These are phyloP conservation scores for Echites panduratus DNA, from an alignment of 257 asterid species.

Conservation along the genomic window DNA sequence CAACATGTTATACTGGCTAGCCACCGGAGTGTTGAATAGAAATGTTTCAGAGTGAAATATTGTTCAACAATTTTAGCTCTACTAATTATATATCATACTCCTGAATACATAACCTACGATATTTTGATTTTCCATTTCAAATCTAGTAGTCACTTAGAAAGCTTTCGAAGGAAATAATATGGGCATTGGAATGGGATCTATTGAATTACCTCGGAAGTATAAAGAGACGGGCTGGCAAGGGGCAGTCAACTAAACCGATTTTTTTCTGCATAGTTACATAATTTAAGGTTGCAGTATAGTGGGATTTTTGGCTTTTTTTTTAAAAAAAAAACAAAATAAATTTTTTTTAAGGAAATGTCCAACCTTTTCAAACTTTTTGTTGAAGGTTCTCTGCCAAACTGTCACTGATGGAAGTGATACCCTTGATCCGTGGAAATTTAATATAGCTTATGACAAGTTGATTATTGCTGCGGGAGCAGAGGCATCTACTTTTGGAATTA, in stretches of 20 bases:
- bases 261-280: too few relatives aligned
- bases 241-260: too few relatives aligned
- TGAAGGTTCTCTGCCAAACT: constrained; percentile 66
- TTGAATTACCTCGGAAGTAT: too few relatives aligned
- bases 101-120: neutral
- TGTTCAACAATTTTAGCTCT: neutral
- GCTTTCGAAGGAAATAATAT: neutral
- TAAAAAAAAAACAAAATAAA: too few relatives aligned
- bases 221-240: too few relatives aligned
- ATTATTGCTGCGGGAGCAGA: constrained; percentile 90
- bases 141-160: neutral
- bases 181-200: neutral
- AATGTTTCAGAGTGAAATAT: neutral
- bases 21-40: neutral
- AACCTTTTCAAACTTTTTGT: neutral
- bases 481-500: constrained; percentile 90
- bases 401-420: constrained; percentile 63
- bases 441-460: constrained; percentile 75
- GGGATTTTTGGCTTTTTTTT: too few relatives aligned
- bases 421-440: constrained; percentile 69
- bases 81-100: too few relatives aligned
- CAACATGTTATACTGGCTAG: neutral
- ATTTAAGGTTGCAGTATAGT: too few relatives aligned
- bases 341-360: neutral
- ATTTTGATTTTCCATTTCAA: neutral